phyloP scores from a whole-genome alignment of 768 basidiomycete genomes.

The Russula griseocarnosa region DNA sequence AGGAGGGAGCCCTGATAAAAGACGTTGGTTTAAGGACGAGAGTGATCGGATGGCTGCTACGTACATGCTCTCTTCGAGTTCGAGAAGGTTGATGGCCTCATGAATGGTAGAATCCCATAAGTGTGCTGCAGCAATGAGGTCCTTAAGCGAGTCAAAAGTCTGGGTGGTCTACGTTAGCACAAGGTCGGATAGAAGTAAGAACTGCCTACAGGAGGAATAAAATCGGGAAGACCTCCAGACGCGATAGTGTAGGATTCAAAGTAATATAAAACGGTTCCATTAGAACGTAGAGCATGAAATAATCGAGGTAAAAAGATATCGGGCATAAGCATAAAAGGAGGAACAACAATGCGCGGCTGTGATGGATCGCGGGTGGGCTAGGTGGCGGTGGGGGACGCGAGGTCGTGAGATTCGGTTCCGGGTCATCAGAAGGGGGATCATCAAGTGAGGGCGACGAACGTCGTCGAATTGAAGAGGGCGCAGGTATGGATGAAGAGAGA shows the following conservation, averaged over 20 bases:
- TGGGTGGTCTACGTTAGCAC: constrained; percentile 32
- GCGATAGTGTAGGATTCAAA: constrained; percentile 3
- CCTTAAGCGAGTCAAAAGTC: constrained; percentile 63
- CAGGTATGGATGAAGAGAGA: constrained; percentile 24
- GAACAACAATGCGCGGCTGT: not conserved
- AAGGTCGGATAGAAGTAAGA: not conserved
- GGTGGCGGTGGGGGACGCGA: not conserved
- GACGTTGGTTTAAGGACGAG: constrained; percentile 27
- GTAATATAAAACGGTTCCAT: constrained; percentile 23
- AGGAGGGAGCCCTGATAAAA: constrained; percentile 42
- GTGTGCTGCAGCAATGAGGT: constrained; percentile 62
- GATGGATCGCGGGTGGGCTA: not conserved
- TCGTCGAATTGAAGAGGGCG: constrained; percentile 22
- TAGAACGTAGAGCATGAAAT: constrained; percentile 17
- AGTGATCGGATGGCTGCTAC: constrained; percentile 15
- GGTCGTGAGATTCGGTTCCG: not conserved
- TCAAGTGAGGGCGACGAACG: constrained; percentile 14
- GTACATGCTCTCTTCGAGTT: constrained; percentile 68
- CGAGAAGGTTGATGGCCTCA: constrained; percentile 60
- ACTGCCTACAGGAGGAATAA: constrained; percentile 17
- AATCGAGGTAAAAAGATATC: constrained; percentile 22
- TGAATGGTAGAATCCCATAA: constrained; percentile 73
- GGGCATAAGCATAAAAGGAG: constrained; percentile 18
- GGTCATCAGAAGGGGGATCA: constrained; percentile 6
- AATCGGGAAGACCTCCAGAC: constrained; percentile 6